Conservation (phyloP, 192 early-diverging fungal genomes). For the Spinellus fusiger region DNA sequence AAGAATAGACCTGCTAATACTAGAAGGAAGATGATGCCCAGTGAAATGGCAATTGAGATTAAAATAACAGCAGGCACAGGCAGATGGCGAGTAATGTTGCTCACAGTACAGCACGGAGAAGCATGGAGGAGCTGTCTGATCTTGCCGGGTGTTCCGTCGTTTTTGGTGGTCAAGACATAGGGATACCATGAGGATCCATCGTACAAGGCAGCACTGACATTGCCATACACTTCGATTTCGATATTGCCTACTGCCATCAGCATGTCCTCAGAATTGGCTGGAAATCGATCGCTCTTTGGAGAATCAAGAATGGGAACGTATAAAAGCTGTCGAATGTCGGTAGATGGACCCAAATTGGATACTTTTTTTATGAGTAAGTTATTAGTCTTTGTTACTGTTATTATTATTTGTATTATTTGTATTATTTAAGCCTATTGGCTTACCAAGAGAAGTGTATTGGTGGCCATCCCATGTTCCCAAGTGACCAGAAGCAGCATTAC, state of each 20-base stretch:
- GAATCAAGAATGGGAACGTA: constrained; percentile 11
- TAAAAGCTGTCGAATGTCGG: constrained; percentile 7
- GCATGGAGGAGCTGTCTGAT: constrained; percentile 21
- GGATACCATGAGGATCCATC: constrained; percentile 45
- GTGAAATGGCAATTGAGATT: constrained; percentile 62
- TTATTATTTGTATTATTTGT: too few species aligned
- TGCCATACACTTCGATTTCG: constrained; percentile 31
- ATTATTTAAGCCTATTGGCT: too few species aligned
- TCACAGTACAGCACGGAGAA: constrained; percentile 1
- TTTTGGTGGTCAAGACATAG: constrained; percentile 27
- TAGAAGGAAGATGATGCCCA: constrained; percentile 58
- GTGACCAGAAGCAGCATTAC: background rate
- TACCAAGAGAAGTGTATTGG: constrained; percentile 5
- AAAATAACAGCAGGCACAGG: constrained; percentile 60
- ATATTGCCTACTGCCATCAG: constrained; percentile 38
- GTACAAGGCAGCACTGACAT: constrained; percentile 38
- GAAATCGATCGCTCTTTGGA: constrained; percentile 1
- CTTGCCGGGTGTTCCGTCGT: constrained; percentile 13
- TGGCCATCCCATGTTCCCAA: constrained; percentile 8
- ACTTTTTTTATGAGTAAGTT: background rate
- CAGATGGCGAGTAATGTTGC: constrained; percentile 13
- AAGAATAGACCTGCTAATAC: constrained; percentile 53
- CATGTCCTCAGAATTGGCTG: constrained; percentile 16
- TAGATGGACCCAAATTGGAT: constrained; percentile 4
- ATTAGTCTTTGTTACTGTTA: background rate